These are phyloP conservation scores for Talaromyces sp. DNA, from an alignment of 2,329 filamentous ascomycete genomes.

Conservation along the genomic window DNA sequence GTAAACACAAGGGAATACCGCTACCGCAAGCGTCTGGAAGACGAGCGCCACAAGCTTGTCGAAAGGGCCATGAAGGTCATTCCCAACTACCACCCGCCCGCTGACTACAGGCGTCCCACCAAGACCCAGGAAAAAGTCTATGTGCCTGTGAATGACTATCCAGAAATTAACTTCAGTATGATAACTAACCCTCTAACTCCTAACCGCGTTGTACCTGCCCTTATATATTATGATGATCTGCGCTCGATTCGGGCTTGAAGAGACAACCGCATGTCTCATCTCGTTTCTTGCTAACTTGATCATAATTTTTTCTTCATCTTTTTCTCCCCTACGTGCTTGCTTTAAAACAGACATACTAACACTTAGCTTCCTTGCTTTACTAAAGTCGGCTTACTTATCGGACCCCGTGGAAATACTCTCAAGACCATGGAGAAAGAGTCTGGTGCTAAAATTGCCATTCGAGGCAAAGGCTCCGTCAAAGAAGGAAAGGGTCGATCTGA, in stretches of 20 bases:
- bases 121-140: constrained; percentile 99
- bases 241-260: constrained; percentile 41
- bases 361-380: constrained; percentile 67
- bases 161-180: constrained; percentile 99
- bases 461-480: constrained; percentile 98
- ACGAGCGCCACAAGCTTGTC: constrained; percentile 97
- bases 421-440: constrained; percentile 99
- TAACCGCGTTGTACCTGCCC: constrained; percentile 48
- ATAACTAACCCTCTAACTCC: constrained; percentile 97
- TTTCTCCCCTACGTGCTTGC: constrained; percentile 15
- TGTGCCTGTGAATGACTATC: constrained; percentile 99
- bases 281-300: constrained; percentile 38
- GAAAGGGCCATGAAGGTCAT: constrained; percentile 99
- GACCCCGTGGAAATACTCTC: constrained; percentile 97
- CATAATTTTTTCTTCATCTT: background rate
- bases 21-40: constrained; percentile 95
- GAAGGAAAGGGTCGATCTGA: constrained; percentile 99
- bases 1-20: constrained; percentile 98
- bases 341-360: constrained; percentile 66
- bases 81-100: constrained; percentile 97
- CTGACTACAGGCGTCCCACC: constrained; percentile 96
- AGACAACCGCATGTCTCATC: constrained; percentile 32
- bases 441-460: constrained; percentile 96
- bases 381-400: constrained; percentile 99
- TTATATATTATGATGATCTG: constrained; percentile 22